Conservation (phyloP, 768 basidiomycete species). For the Boletus sp. region DNA sequence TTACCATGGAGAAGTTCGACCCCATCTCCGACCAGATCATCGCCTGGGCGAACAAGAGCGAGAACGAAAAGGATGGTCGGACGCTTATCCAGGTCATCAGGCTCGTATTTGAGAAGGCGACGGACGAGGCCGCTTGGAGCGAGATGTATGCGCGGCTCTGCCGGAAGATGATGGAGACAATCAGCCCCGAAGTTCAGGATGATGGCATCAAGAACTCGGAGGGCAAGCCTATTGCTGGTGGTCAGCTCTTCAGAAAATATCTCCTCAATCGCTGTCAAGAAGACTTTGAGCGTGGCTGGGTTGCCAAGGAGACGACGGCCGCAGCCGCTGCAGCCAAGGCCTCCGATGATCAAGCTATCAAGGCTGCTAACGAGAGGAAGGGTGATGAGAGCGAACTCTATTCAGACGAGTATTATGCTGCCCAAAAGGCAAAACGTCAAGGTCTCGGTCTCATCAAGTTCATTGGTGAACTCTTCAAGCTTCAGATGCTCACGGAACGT, state of each 20-base stretch:
- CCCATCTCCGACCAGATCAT: slow-evolving; percentile 95
- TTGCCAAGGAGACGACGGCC: slow-evolving; percentile 80
- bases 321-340: slow-evolving; percentile 84
- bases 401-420: slow-evolving; percentile 94
- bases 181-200: slow-evolving; percentile 84
- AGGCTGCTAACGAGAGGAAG: slow-evolving; percentile 60
- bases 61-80: slow-evolving; percentile 88
- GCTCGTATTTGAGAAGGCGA: slow-evolving; percentile 96
- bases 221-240: slow-evolving; percentile 88
- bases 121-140: slow-evolving; percentile 92
- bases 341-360: slow-evolving; percentile 77
- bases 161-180: slow-evolving; percentile 92
- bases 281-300: slow-evolving; percentile 96
- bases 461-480: slow-evolving; percentile 97
- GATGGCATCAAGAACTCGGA: slow-evolving; percentile 78
- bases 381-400: slow-evolving; percentile 69
- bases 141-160: slow-evolving; percentile 98
- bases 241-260: slow-evolving; percentile 95
- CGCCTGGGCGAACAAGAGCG: slow-evolving; percentile 89
- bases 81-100: slow-evolving; percentile 95
- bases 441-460: slow-evolving; percentile 97
- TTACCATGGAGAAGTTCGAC: slow-evolving; percentile 96
- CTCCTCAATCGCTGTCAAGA: slow-evolving; percentile 95
- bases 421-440: slow-evolving; percentile 95
- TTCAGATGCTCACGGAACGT: slow-evolving; percentile 96